Evolutionary conservation across 129 eudicot genomes (phyloP).

Genomic region (Logfia minima): DNA sequence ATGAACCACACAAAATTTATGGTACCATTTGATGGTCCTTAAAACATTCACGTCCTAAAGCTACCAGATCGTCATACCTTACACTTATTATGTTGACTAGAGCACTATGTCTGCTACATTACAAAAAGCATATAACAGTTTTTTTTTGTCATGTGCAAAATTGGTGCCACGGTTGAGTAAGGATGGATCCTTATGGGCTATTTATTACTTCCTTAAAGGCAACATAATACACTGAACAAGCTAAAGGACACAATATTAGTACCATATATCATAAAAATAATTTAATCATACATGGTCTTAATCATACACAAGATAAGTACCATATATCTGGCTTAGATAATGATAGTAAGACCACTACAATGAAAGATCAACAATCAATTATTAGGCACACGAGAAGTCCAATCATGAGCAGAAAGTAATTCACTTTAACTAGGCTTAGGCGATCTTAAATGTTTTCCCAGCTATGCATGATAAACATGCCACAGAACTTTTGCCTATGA

Average conservation of each 20-base stretch:
- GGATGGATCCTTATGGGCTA: neutral
- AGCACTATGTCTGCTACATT: neutral
- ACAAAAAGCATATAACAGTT: neutral
- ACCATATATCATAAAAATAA: neutral
- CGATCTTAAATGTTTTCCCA: too few relatives aligned
- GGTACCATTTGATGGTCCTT: neutral
- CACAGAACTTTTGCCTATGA: too few relatives aligned
- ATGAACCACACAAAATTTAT: neutral
- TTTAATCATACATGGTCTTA: neutral
- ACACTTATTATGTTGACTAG: neutral
- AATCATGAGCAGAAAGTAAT: too few relatives aligned
- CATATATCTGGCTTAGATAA: neutral
- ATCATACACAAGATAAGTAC: too few relatives aligned
- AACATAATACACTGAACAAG: constrained; percentile 13
- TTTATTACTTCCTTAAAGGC: neutral
- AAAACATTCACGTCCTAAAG: constrained; percentile 13
- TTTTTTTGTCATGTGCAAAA: neutral
- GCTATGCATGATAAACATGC: too few relatives aligned
- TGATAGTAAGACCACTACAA: too few relatives aligned
- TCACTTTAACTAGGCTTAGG: too few relatives aligned
- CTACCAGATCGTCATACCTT: neutral
- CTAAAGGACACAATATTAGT: neutral
- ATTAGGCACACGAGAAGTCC: too few relatives aligned
- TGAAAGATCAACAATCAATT: too few relatives aligned
- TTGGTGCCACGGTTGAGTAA: neutral